Conservation (phyloP, 2,329 filamentous ascomycete species). For the Knufia petricola region DNA sequence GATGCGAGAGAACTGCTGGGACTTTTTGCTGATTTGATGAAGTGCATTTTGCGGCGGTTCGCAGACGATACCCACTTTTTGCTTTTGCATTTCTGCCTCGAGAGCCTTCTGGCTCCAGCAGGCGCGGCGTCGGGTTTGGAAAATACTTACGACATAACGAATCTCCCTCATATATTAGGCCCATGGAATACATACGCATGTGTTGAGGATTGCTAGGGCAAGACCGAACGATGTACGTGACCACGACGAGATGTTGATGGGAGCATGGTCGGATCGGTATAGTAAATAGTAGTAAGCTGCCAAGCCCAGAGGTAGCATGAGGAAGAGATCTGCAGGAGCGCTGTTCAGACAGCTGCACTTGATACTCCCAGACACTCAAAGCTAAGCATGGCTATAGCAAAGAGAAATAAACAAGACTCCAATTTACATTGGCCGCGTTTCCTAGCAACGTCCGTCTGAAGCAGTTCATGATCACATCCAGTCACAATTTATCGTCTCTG, state of each 20-base stretch:
- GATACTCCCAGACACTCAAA: not conserved
- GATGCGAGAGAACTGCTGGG: slow-evolving; percentile 85
- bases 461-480: no score
- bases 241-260: no score
- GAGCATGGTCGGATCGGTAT: no score
- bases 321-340: no score
- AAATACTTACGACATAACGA: slow-evolving; percentile 5
- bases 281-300: no score
- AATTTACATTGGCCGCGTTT: not conserved
- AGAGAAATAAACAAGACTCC: not conserved
- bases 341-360: no score
- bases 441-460: no score
- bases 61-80: slow-evolving; percentile 1
- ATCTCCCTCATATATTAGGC: not conserved
- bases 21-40: slow-evolving; percentile 57
- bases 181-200: not conserved
- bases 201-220: slow-evolving; percentile 1
- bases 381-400: not conserved
- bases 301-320: no score
- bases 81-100: not conserved
- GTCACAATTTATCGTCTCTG: no score
- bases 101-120: not conserved
- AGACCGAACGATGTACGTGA: no score
- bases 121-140: not conserved
- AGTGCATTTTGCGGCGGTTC: not conserved